Evolutionary conservation across 805 yeast species (phyloP).

Genomic region (Candida railenensis): DNA sequence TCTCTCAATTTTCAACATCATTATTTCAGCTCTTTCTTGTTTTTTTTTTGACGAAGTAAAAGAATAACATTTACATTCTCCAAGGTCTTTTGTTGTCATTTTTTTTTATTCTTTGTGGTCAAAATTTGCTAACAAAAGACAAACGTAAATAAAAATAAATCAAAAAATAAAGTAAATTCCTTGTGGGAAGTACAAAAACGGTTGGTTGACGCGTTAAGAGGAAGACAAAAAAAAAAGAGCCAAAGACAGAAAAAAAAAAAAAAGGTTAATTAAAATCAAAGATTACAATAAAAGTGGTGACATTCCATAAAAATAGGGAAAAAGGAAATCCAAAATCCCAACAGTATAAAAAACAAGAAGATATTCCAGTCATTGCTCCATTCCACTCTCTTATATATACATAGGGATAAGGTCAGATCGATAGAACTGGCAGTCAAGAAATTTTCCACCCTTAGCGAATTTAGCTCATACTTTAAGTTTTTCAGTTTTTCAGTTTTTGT

Average conservation of each 20-base stretch:
- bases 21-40: not conserved
- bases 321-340: not conserved
- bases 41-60: not conserved
- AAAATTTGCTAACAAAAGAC: not conserved
- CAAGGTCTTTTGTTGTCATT: not conserved
- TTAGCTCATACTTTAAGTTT: too few species aligned
- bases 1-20: not conserved
- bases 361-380: not conserved
- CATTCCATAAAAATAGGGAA: not conserved
- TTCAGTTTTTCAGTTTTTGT: too few species aligned
- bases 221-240: not conserved
- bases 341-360: too few species aligned
- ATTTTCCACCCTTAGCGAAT: too few species aligned
- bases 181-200: not conserved
- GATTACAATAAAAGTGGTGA: not conserved
- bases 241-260: too few species aligned
- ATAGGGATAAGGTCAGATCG: not conserved
- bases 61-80: slow-evolving; percentile 1
- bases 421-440: too few species aligned
- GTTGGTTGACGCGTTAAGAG: not conserved
- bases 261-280: not conserved
- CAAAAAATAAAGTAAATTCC: not conserved
- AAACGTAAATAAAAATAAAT: not conserved
- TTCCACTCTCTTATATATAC: not conserved
- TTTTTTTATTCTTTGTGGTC: not conserved